Base-by-base conservation (phyloP, 2,329 filamentous ascomycete genomes). In the Zymoseptoria tritici region DNA sequence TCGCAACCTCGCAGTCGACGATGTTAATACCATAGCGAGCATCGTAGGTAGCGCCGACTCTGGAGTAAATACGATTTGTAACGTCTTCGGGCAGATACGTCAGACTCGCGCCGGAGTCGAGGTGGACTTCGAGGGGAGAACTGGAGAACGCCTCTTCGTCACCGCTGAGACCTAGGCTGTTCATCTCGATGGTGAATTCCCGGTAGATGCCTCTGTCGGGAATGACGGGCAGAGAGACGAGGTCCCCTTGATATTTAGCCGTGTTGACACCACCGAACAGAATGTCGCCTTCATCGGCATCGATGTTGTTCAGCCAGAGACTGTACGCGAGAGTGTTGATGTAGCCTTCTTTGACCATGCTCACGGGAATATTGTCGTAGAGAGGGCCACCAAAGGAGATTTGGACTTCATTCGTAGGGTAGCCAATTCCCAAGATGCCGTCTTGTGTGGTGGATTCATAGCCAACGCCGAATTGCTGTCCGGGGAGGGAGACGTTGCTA, bases 341-440 rank as follows among this genome's bases (percentile, higher is more conserved):
- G 53, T 82, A 71, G 51, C 81, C 82, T 67, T 89, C 81, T 20
- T 81, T 71, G n/a, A 83, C 79, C 71, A 93, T 79, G 64, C 84
- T 79, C 71, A 85, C 81, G n/a, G 90, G 78, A 46, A 92, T 76
- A 70, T 89, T 84, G 24, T 79, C 72, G 65, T 85, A 85, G n/a
- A 77, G 71, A 22, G 72, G 72, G 5, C 80, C 78, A 7, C 79
- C 81, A 62, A 83, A 79, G 55, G 80, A 80, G 51, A 88, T 84
- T 67, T 87, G 84, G 13, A 88, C 89, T 75, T 96, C 92, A 72
- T 95, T 94, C 61, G 80, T 72, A 0, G 81, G 72, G 73, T 96
- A 96, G 6, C 92, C 92, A 62, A 97, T 88, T 21, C 92, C 92
- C 22, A 97, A 74, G 46, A 97, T 90, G 49, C 90, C 90, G 72